These are phyloP conservation scores for Ascochyta fabae DNA, from an alignment of 2,329 filamentous ascomycete species.

Conservation along the genomic window DNA sequence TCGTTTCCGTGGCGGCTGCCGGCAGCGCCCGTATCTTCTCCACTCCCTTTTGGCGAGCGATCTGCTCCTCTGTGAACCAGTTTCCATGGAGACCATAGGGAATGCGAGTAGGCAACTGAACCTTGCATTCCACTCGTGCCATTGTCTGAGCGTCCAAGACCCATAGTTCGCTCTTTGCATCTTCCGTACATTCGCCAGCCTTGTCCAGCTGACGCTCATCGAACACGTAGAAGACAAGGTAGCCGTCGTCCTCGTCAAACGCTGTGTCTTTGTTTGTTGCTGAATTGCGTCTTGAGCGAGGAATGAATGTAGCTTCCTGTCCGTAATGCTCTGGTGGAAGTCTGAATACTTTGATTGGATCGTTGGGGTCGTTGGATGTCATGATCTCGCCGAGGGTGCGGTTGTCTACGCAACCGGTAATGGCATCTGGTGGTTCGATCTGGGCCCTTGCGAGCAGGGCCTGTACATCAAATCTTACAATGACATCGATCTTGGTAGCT, in stretches of 20 bases:
- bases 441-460: conserved; percentile 62
- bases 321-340: conserved; percentile 68
- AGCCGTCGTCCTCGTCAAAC: conserved; percentile 68
- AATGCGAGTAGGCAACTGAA: conserved; percentile 69
- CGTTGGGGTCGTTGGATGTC: conserved; percentile 47
- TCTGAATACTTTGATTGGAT: conserved; percentile 67
- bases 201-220: conserved; percentile 69
- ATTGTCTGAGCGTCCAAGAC: conserved; percentile 70
- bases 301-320: conserved; percentile 71
- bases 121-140: conserved; percentile 63
- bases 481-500: conserved; percentile 69
- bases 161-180: conserved; percentile 67
- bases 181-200: conserved; percentile 52
- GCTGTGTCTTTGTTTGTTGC: conserved; percentile 4
- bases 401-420: conserved; percentile 68
- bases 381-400: conserved; percentile 63
- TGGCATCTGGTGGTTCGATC: conserved; percentile 52
- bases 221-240: conserved; percentile 72
- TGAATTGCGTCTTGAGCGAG: conserved; percentile 36
- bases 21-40: conserved; percentile 30
- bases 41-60: conserved; percentile 38
- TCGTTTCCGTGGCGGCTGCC: conserved; percentile 11
- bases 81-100: conserved; percentile 68
- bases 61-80: conserved; percentile 48
- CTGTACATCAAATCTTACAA: conserved; percentile 67